A percentile compares a stretch with the other conserved stretches of the same genome.
Conservation (phyloP, 2,329 filamentous ascomycete genomes). For the Penicillium sp. region DNA sequence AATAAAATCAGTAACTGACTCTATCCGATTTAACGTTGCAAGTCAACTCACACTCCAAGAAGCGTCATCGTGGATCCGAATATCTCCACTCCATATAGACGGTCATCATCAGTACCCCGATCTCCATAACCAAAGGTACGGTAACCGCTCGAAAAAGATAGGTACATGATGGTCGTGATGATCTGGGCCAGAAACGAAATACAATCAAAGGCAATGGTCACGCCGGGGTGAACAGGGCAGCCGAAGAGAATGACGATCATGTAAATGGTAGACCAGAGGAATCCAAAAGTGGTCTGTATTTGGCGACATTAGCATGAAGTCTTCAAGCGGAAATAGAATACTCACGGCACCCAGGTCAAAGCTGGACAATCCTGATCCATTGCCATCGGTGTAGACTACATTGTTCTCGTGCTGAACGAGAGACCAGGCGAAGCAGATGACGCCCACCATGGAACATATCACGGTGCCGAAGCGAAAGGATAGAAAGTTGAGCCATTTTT, state of each 20-base stretch:
- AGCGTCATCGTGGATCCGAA: conserved; percentile 13
- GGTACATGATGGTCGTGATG: conserved; percentile 7
- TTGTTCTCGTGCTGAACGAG: conserved; percentile 8
- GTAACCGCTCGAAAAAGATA: conserved; percentile 9
- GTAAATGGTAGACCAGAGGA: conserved; percentile 15
- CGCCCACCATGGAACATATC: conserved; percentile 6
- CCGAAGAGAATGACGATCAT: conserved; percentile 17
- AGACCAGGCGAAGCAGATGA: conserved; percentile 16
- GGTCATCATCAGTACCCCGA: neutral
- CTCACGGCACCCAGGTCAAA: conserved; percentile 12
- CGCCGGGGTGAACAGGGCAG: conserved; percentile 11
- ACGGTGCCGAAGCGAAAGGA: conserved; percentile 12
- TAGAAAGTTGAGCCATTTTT: conserved; percentile 12
- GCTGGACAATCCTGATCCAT: conserved; percentile 7
- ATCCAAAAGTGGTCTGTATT: conserved; percentile 9
- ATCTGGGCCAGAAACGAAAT: conserved; percentile 10
- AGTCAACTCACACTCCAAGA: conserved; percentile 11
- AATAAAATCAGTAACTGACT: neutral
- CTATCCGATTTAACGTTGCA: neutral
- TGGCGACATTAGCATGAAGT: neutral
- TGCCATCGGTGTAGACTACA: conserved; percentile 11
- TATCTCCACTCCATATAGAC: conserved; percentile 10
- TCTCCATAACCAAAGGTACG: conserved; percentile 10
- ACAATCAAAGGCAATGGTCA: conserved; percentile 11
- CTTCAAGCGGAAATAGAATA: neutral